A percentile compares a stretch with the other conserved stretches of the same genome.
phyloP scores from a whole-genome alignment of 2,329 filamentous ascomycete species.

The Tolypocladium tundrense region DNA sequence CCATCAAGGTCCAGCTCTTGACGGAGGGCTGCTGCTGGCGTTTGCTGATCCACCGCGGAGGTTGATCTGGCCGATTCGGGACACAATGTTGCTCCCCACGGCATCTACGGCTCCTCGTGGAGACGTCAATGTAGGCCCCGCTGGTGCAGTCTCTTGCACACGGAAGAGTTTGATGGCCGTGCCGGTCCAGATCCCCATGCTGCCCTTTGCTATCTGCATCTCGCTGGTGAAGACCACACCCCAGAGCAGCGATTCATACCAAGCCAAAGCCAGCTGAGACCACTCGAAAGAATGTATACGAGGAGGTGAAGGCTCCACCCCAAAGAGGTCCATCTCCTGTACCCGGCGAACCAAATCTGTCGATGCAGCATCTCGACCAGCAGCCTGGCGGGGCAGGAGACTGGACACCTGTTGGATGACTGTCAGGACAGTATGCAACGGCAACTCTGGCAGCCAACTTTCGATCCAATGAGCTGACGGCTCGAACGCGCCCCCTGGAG shows the following conservation, averaged over 20 bases:
- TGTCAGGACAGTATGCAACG: conserved; percentile 75
- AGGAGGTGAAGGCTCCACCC: conserved; percentile 64
- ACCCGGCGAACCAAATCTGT: conserved; percentile 43
- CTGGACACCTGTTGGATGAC: conserved; percentile 58
- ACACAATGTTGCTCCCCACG: conserved; percentile 81
- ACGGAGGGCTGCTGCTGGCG: conserved; percentile 6
- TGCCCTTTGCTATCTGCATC: conserved; percentile 77
- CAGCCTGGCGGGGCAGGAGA: conserved; percentile 42
- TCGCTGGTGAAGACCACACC: conserved; percentile 85
- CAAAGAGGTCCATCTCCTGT: conserved; percentile 51
- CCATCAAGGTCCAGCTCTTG: conserved; percentile 4
- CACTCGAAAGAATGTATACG: conserved; percentile 88
- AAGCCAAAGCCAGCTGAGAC: conserved; percentile 80
- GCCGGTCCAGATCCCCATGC: conserved; percentile 88
- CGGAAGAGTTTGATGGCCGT: conserved; percentile 81
- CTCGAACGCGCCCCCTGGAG: conserved; percentile 55
- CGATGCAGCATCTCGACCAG: conserved; percentile 30
- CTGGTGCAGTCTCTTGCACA: conserved; percentile 73
- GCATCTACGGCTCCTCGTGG: conserved; percentile 88
- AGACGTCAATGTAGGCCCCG: conserved; percentile 71
- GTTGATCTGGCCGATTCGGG: conserved; percentile 73
- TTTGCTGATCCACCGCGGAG: conserved; percentile 39
- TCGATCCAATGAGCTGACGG: conserved; percentile 83
- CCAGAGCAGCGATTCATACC: conserved; percentile 95
- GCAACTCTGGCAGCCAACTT: conserved; percentile 83